Conservation (phyloP, 768 basidiomycete species). For the Pleurotus tuoliensis region DNA sequence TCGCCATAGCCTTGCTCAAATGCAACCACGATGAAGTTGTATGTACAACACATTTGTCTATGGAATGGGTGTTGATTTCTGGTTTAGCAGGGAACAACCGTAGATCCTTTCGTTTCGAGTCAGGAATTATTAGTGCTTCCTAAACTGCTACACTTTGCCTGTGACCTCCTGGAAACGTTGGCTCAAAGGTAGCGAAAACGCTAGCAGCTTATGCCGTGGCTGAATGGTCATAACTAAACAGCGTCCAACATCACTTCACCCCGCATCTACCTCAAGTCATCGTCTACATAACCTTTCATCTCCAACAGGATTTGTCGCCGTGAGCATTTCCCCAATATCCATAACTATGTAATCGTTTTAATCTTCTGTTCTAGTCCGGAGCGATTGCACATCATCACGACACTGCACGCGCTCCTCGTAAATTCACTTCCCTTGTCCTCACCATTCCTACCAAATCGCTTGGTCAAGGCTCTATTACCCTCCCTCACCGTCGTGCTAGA, state of each 20-base stretch:
- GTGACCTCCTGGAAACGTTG: not conserved
- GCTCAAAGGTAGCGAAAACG: not conserved
- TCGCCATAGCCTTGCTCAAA: conserved; percentile 47
- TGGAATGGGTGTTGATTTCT: too few species aligned
- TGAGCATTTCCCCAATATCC: conserved; percentile 25
- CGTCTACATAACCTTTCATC: conserved; percentile 48
- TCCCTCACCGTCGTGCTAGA: conserved; percentile 45
- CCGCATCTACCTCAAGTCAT: conserved; percentile 54
- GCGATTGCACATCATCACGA: conserved; percentile 40
- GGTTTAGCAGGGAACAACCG: not conserved
- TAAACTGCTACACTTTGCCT: not conserved
- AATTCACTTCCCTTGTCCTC: conserved; percentile 44
- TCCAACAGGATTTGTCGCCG: conserved; percentile 54
- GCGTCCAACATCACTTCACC: conserved; percentile 49
- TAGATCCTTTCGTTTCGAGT: not conserved
- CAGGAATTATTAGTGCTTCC: not conserved
- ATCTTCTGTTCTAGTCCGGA: conserved; percentile 23
- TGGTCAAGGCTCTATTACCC: conserved; percentile 51
- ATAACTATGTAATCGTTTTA: not conserved
- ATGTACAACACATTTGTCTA: not conserved
- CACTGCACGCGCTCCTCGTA: conserved; percentile 39
- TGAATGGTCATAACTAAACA: conserved; percentile 22
- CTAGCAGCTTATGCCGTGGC: conserved; percentile 4
- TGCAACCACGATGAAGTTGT: conserved; percentile 47
- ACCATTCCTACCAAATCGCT: conserved; percentile 44